Evolutionary conservation across 306 rosid genomes (phyloP).

Genomic region (Fragaria iinumae): DNA sequence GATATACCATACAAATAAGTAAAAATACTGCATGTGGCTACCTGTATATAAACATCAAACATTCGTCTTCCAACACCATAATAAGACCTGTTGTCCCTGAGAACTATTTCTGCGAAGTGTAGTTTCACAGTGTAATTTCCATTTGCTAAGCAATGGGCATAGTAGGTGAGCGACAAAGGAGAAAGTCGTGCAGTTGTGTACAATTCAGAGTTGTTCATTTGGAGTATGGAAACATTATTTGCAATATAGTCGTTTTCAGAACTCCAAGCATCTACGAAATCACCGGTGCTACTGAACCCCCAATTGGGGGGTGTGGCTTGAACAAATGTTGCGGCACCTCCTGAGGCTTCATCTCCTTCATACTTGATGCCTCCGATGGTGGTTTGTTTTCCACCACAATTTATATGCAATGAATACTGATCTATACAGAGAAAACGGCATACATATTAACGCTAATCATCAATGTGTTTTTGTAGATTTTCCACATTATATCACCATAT

Average conservation of each 20-base stretch:
- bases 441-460: not conserved
- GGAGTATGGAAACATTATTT: slow-evolving; percentile 22
- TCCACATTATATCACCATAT: not conserved
- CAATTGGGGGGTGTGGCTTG: slow-evolving; percentile 19
- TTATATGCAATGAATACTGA: slow-evolving; percentile 42
- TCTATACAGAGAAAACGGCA: slow-evolving; percentile 8
- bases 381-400: slow-evolving; percentile 58
- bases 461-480: not conserved
- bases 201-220: slow-evolving; percentile 34
- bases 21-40: slow-evolving; percentile 17
- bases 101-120: slow-evolving; percentile 54
- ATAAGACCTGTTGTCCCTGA: slow-evolving; percentile 48
- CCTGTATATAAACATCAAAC: slow-evolving; percentile 66
- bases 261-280: slow-evolving; percentile 37
- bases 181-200: slow-evolving; percentile 49
- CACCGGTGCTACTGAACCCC: slow-evolving; percentile 63
- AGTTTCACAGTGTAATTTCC: slow-evolving; percentile 56
- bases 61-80: slow-evolving; percentile 52
- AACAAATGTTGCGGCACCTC: slow-evolving; percentile 47
- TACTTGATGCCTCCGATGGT: slow-evolving; percentile 35
- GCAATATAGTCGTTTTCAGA: slow-evolving; percentile 27
- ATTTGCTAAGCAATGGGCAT: slow-evolving; percentile 61
- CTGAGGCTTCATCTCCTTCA: slow-evolving; percentile 40
- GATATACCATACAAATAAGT: not conserved
- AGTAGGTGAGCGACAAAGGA: slow-evolving; percentile 55